phyloP scores from a whole-genome alignment of 257 asterid species.

The Solanum pinnatisectum region DNA sequence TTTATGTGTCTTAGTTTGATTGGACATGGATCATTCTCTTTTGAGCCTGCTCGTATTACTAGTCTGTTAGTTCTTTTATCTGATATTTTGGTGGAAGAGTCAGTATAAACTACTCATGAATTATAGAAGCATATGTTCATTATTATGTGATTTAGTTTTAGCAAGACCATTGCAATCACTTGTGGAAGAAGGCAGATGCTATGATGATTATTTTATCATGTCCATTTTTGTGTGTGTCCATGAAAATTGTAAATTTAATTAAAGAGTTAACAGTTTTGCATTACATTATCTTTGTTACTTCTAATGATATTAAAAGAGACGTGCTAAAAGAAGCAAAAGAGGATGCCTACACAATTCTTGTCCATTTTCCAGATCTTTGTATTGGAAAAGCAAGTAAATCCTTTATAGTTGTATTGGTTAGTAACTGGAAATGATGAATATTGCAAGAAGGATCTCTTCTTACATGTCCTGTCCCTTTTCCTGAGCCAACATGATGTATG shows the following conservation, averaged over 20 bases:
- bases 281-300: neutral
- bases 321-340: neutral
- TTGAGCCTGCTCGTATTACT: neutral
- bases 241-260: neutral
- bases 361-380: neutral
- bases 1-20: neutral
- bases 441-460: neutral
- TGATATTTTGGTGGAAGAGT: neutral
- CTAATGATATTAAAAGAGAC: neutral
- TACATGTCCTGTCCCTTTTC: neutral
- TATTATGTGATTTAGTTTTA: neutral
- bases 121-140: neutral
- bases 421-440: neutral
- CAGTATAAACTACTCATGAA: neutral
- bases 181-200: neutral
- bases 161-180: neutral
- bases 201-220: neutral
- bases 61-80: neutral
- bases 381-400: neutral
- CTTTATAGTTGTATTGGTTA: neutral
- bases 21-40: neutral
- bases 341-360: neutral
- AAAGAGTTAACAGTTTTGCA: neutral
- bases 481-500: neutral
- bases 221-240: neutral